Conservation (phyloP, 495 filamentous ascomycete genomes). For the Letharia lupina region DNA sequence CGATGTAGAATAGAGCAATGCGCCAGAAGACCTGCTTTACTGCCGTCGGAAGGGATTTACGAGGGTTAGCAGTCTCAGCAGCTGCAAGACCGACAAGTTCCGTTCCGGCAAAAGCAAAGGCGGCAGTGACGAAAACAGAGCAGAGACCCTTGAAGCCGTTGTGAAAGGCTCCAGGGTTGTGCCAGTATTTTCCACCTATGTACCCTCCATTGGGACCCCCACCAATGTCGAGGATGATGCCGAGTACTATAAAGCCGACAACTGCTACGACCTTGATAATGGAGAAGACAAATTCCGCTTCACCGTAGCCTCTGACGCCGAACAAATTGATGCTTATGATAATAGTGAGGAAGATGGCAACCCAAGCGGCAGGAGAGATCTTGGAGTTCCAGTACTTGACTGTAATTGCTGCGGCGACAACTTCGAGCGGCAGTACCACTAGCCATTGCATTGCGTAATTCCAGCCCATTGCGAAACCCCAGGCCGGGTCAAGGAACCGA, state of each 20-base stretch:
- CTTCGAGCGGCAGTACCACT: conserved; percentile 76
- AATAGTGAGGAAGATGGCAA: conserved; percentile 68
- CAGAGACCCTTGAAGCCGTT: conserved; percentile 93
- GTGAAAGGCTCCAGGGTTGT: conserved; percentile 78
- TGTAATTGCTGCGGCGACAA: conserved; percentile 83
- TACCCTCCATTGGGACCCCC: conserved; percentile 69
- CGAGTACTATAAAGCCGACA: conserved; percentile 79
- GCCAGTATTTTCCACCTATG: conserved; percentile 79
- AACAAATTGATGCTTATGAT: conserved; percentile 79
- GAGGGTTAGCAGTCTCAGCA: conserved; percentile 38
- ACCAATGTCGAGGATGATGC: conserved; percentile 69
- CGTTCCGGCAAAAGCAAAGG: conserved; percentile 87
- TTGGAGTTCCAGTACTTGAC: conserved; percentile 71
- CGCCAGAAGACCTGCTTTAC: conserved; percentile 39
- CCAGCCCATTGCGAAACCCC: conserved; percentile 99
- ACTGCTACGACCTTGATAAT: conserved; percentile 80
- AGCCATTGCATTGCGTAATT: conserved; percentile 97
- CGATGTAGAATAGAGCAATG: conserved; percentile 34
- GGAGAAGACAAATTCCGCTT: conserved; percentile 85
- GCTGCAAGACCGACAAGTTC: conserved; percentile 68
- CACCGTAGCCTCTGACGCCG: conserved; percentile 80
- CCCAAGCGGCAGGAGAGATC: conserved; percentile 68
- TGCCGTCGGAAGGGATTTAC: conserved; percentile 38
- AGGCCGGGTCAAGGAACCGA: conserved; percentile 85
- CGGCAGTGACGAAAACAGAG: conserved; percentile 85